Evolutionary conservation across 805 yeast species (phyloP).

Genomic region (Kockiozyma suomiensis): DNA sequence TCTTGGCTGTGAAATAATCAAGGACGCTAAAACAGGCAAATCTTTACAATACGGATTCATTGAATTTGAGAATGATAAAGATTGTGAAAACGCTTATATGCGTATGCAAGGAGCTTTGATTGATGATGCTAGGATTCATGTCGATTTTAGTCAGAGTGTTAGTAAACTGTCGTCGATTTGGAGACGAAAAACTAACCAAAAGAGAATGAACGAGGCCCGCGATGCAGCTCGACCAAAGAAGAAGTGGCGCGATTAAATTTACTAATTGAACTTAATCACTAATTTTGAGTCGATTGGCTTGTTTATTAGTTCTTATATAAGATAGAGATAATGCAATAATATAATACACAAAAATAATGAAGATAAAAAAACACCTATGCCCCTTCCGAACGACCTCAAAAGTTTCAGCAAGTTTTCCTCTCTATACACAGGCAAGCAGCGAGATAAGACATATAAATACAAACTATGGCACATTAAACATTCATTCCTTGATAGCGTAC

Average conservation of each 20-base stretch:
- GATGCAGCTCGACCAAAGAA: background rate
- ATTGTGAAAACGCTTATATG: conserved; percentile 64
- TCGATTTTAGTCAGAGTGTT: conserved; percentile 67
- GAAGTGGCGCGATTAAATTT: conserved; percentile 18
- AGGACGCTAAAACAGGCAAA: conserved; percentile 52
- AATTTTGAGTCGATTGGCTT: no score
- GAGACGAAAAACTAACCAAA: conserved; percentile 21
- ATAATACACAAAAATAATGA: background rate
- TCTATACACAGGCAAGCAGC: background rate
- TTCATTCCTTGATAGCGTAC: conserved; percentile 68
- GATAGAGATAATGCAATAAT: background rate
- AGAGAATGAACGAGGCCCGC: conserved; percentile 21
- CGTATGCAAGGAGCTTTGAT: conserved; percentile 64
- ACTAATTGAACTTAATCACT: no score
- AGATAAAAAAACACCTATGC: background rate
- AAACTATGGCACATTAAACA: background rate
- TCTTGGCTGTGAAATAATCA: conserved; percentile 54
- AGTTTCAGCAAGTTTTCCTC: no score
- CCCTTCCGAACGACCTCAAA: no score
- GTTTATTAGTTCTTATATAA: no score
- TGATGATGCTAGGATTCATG: conserved; percentile 65
- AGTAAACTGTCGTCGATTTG: conserved; percentile 40
- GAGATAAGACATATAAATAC: background rate
- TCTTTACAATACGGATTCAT: conserved; percentile 67
- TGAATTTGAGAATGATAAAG: conserved; percentile 52